phyloP scores from a whole-genome alignment of 768 basidiomycete genomes.

The Trametes coccinea region DNA sequence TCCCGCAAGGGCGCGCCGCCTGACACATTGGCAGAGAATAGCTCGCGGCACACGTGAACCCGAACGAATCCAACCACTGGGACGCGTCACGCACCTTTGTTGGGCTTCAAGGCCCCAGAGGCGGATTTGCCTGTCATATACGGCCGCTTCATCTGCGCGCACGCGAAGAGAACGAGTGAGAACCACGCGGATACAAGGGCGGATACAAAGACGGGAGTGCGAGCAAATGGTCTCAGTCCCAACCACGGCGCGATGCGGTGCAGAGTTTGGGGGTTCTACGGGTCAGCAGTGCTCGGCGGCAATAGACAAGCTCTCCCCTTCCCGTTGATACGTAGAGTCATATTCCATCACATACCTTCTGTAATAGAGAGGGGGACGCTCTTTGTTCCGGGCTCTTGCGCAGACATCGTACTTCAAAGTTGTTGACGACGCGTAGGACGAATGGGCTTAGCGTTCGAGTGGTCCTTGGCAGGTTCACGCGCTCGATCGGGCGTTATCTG shows the following conservation, averaged over 20 bases:
- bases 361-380: slow-evolving; percentile 53
- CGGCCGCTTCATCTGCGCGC: slow-evolving; percentile 62
- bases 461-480: background rate
- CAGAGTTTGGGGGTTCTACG: slow-evolving; percentile 1
- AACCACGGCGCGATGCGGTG: background rate
- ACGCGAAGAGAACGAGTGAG: slow-evolving; percentile 1
- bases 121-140: slow-evolving; percentile 96
- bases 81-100: slow-evolving; percentile 63
- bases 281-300: slow-evolving; percentile 8
- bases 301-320: background rate
- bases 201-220: background rate
- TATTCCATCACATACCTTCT: slow-evolving; percentile 46
- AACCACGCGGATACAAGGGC: background rate
- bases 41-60: slow-evolving; percentile 10
- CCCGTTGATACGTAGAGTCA: background rate
- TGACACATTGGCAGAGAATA: slow-evolving; percentile 8
- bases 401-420: slow-evolving; percentile 19
- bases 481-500: background rate
- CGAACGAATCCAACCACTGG: background rate
- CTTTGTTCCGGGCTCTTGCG: slow-evolving; percentile 34
- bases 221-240: background rate
- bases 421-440: background rate
- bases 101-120: slow-evolving; percentile 99
- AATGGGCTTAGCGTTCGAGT: background rate
- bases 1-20: background rate